phyloP scores from a whole-genome alignment of 495 filamentous ascomycete genomes.

The Apodospora peruviana region DNA sequence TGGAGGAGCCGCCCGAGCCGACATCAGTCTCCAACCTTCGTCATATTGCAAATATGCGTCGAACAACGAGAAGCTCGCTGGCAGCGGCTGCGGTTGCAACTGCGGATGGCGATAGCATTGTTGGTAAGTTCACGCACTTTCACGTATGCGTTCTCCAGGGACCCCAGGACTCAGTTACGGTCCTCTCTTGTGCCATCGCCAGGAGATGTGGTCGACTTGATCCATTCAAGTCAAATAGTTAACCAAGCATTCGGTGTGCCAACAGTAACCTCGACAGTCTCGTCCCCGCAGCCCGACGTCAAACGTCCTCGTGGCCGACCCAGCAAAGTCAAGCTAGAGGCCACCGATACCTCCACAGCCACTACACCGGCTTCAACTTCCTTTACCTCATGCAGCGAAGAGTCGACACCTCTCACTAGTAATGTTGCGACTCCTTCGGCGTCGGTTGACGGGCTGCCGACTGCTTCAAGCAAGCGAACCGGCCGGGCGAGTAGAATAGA shows the following conservation, averaged over 20 bases:
- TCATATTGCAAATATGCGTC: slow-evolving; percentile 20
- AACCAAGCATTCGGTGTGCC: background rate
- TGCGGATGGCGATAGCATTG: background rate
- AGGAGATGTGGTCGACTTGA: too few species aligned
- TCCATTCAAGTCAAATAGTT: too few species aligned
- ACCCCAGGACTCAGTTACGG: too few species aligned
- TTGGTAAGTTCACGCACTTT: slow-evolving; percentile 12
- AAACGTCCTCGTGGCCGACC: slow-evolving; percentile 10
- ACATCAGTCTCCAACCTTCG: too few species aligned
- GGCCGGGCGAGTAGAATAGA: slow-evolving; percentile 24
- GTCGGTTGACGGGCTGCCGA: slow-evolving; percentile 7
- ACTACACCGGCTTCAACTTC: slow-evolving; percentile 29
- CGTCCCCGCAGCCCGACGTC: background rate
- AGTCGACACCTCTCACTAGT: slow-evolving; percentile 75
- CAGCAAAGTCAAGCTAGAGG: slow-evolving; percentile 5
- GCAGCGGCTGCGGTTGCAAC: slow-evolving; percentile 12
- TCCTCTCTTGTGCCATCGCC: too few species aligned
- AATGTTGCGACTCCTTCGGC: slow-evolving; percentile 48
- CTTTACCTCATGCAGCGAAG: slow-evolving; percentile 49
- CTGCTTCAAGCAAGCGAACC: slow-evolving; percentile 3
- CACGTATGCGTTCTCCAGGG: too few species aligned
- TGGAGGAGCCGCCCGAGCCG: background rate
- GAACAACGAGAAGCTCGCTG: slow-evolving; percentile 17
- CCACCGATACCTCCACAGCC: slow-evolving; percentile 25
- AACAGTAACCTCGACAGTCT: background rate